A percentile compares a stretch with the other conserved stretches of the same genome.
phyloP scores from a whole-genome alignment of 2,329 filamentous ascomycete genomes.

The Fusarium succisae region DNA sequence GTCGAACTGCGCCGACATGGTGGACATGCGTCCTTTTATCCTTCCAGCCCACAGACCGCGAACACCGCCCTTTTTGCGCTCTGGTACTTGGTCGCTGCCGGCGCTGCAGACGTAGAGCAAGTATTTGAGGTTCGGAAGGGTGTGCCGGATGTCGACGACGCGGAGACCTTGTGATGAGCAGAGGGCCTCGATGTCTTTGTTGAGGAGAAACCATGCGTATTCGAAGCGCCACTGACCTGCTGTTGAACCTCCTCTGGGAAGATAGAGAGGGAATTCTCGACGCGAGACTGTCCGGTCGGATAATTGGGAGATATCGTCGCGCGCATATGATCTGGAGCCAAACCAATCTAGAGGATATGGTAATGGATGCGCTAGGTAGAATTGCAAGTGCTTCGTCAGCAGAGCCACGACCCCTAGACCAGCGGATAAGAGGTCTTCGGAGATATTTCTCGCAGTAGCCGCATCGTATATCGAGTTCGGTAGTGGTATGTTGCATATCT shows the following conservation, averaged over 20 bases:
- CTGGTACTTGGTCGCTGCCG: slow-evolving; percentile 71
- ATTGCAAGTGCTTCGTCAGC: slow-evolving; percentile 78
- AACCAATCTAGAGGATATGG: slow-evolving; percentile 81
- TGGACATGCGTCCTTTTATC: slow-evolving; percentile 50
- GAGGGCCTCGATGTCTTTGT: slow-evolving; percentile 87
- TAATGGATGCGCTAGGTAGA: slow-evolving; percentile 80
- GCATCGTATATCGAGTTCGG: slow-evolving; percentile 82
- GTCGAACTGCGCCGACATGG: slow-evolving; percentile 43
- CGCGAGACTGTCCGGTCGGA: slow-evolving; percentile 59
- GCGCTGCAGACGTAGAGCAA: slow-evolving; percentile 89
- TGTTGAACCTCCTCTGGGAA: slow-evolving; percentile 66
- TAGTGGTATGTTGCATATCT: slow-evolving; percentile 79
- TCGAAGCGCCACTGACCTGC: slow-evolving; percentile 89
- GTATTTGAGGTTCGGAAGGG: slow-evolving; percentile 92
- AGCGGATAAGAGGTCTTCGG: slow-evolving; percentile 79
- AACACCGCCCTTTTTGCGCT: slow-evolving; percentile 69
- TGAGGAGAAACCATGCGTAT: slow-evolving; percentile 95
- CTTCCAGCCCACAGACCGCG: slow-evolving; percentile 65
- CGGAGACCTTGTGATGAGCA: slow-evolving; percentile 74
- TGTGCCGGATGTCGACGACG: slow-evolving; percentile 90
- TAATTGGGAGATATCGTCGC: slow-evolving; percentile 75
- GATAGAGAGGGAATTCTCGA: slow-evolving; percentile 82
- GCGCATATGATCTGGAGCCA: slow-evolving; percentile 78
- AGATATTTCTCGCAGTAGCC: slow-evolving; percentile 53
- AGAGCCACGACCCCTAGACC: slow-evolving; percentile 84